These are phyloP conservation scores for Trichoderma sp. DNA, from an alignment of 2,329 filamentous ascomycete species.

Conservation along the genomic window DNA sequence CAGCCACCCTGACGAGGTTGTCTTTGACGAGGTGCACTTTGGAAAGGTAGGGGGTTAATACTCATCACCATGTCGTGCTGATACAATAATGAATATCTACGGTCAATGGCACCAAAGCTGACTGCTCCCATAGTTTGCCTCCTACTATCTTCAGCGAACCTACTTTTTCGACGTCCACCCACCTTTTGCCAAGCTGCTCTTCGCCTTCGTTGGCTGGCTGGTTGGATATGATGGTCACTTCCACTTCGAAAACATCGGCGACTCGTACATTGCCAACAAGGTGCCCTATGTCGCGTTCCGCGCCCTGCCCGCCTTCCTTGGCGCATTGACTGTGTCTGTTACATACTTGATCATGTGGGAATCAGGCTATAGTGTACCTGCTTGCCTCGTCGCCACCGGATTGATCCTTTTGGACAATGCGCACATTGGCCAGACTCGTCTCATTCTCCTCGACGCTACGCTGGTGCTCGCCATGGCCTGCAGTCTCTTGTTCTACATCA, in stretches of 20 bases:
- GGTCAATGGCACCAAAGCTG: neutral
- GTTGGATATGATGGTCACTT: slow-evolving; percentile 97
- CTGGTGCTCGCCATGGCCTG: slow-evolving; percentile 94
- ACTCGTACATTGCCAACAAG: slow-evolving; percentile 95
- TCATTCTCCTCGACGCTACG: slow-evolving; percentile 93
- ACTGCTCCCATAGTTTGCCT: slow-evolving; percentile 55
- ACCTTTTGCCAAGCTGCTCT: slow-evolving; percentile 95
- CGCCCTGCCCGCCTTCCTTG: slow-evolving; percentile 85
- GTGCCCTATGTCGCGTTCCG: slow-evolving; percentile 97
- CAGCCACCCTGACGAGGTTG: slow-evolving; percentile 90
- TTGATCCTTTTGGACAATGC: slow-evolving; percentile 95
- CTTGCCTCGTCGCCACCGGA: slow-evolving; percentile 80
- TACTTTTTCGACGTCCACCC: slow-evolving; percentile 99
- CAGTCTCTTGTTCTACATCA: slow-evolving; percentile 89
- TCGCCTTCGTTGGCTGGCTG: slow-evolving; percentile 95
- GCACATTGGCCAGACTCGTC: slow-evolving; percentile 90
- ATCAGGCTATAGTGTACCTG: slow-evolving; percentile 93
- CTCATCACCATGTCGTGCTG: neutral
- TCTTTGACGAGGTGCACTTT: slow-evolving; percentile 99
- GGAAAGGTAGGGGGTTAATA: slow-evolving; percentile 70
- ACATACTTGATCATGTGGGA: slow-evolving; percentile 99
- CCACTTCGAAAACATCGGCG: slow-evolving; percentile 98
- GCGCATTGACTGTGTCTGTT: slow-evolving; percentile 88
- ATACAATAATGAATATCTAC: neutral
- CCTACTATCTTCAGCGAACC: slow-evolving; percentile 86